Percentiles rank a stretch among this genome's conserved stretches.
Evolutionary conservation across 1,284 basidiomycete species (phyloP).

Genomic region (Neolentinus lepideus): DNA sequence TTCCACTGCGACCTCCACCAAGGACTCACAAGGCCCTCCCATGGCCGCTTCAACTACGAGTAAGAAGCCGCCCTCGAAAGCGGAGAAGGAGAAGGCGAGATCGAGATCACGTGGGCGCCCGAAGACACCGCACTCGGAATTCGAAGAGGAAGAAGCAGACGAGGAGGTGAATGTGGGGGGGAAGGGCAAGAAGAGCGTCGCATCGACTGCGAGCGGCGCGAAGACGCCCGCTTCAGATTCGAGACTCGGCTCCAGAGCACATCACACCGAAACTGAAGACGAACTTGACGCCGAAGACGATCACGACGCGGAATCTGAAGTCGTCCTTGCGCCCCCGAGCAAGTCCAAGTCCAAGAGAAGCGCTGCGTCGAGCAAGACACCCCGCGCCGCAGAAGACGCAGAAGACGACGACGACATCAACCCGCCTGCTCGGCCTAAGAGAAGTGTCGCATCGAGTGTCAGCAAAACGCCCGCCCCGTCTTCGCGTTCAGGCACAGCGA

Average conservation of each 20-base stretch:
- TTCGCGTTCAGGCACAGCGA: too few species aligned
- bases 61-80: constrained; percentile 3
- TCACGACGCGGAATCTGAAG: constrained; percentile 2
- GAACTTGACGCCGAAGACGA: constrained; percentile 9
- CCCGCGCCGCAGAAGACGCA: too few species aligned
- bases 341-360: too few species aligned
- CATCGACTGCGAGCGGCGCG: background rate
- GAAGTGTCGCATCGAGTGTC: too few species aligned
- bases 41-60: constrained; percentile 14
- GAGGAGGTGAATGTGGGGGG: background rate
- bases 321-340: too few species aligned
- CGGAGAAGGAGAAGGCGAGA: too few species aligned
- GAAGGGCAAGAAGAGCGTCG: constrained; percentile 6
- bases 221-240: constrained; percentile 20
- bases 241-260: constrained; percentile 21
- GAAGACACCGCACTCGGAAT: background rate
- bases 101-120: too few species aligned
- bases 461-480: too few species aligned
- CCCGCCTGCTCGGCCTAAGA: too few species aligned
- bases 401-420: too few species aligned
- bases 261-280: constrained; percentile 12
- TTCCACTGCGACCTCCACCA: constrained; percentile 6
- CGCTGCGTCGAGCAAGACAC: too few species aligned
- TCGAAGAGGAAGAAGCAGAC: too few species aligned
- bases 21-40: constrained; percentile 6